phyloP scores from a whole-genome alignment of 768 basidiomycete genomes.

The Trametes elegans region DNA sequence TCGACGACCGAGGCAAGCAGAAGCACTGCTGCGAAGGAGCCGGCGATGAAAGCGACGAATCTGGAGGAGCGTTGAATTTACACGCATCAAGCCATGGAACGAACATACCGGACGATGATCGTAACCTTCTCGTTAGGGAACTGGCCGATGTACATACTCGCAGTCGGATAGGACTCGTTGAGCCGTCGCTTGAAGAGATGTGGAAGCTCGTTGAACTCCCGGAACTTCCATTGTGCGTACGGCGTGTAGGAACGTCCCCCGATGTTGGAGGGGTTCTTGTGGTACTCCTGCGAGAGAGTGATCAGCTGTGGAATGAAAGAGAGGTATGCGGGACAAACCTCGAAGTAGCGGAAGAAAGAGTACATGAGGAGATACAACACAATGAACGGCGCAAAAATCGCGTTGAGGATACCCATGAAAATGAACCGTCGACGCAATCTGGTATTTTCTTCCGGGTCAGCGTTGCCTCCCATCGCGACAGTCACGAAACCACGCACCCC shows the following conservation, averaged over 20 bases:
- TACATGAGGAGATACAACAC: slow-evolving; percentile 96
- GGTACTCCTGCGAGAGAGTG: slow-evolving; percentile 76
- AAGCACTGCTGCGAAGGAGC: slow-evolving; percentile 95
- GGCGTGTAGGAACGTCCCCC: slow-evolving; percentile 91
- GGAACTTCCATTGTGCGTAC: slow-evolving; percentile 96
- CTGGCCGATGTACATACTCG: slow-evolving; percentile 95
- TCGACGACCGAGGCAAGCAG: slow-evolving; percentile 89
- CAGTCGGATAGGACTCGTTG: slow-evolving; percentile 83
- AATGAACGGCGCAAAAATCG: slow-evolving; percentile 95
- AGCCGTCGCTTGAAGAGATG: slow-evolving; percentile 88
- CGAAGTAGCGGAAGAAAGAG: slow-evolving; percentile 99
- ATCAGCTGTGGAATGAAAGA: not conserved
- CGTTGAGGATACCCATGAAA: slow-evolving; percentile 96
- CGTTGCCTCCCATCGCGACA: not conserved
- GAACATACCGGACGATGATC: slow-evolving; percentile 80
- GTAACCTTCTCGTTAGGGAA: slow-evolving; percentile 95
- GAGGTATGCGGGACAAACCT: slow-evolving; percentile 50
- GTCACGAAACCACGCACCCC: slow-evolving; percentile 53
- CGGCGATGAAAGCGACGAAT: slow-evolving; percentile 94
- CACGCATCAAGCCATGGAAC: not conserved
- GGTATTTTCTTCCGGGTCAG: slow-evolving; percentile 33
- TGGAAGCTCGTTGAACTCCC: slow-evolving; percentile 97
- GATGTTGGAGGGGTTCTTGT: slow-evolving; percentile 96
- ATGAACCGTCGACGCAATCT: slow-evolving; percentile 83
- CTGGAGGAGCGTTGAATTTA: slow-evolving; percentile 37